Evolutionary conservation across 805 yeast genomes (phyloP).

Genomic region (Nakazawaea ernobii): DNA sequence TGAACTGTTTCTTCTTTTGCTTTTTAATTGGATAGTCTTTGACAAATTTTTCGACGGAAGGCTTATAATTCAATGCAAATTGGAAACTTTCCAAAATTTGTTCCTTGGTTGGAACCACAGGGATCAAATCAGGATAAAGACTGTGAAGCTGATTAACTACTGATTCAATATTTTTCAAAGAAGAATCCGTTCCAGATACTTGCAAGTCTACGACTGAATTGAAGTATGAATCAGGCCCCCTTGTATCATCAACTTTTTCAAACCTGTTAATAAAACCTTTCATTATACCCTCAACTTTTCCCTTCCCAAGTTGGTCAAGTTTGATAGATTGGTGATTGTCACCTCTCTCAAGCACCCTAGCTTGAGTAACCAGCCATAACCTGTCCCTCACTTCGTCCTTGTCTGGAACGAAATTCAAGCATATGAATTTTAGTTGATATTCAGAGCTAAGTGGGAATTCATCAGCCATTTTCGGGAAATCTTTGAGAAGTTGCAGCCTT

Average conservation of each 20-base stretch:
- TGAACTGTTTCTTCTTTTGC: constrained; percentile 12
- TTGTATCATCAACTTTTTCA: constrained; percentile 44
- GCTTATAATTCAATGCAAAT: constrained; percentile 48
- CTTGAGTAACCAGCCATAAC: constrained; percentile 47
- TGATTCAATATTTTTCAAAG: constrained; percentile 41
- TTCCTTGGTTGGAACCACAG: constrained; percentile 33
- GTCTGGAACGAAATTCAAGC: constrained; percentile 56
- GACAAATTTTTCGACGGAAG: constrained; percentile 37
- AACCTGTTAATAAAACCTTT: constrained; percentile 66
- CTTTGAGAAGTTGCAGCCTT: constrained; percentile 57
- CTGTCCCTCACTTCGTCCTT: constrained; percentile 16
- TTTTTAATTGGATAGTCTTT: constrained; percentile 13
- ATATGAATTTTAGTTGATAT: constrained; percentile 45
- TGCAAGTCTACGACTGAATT: constrained; percentile 59
- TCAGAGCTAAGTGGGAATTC: constrained; percentile 35
- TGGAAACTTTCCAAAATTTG: constrained; percentile 42
- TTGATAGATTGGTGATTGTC: constrained; percentile 86
- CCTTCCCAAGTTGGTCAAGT: constrained; percentile 37
- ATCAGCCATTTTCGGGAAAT: constrained; percentile 37
- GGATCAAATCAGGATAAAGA: constrained; percentile 38
- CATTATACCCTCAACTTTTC: constrained; percentile 58
- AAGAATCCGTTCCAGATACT: constrained; percentile 35
- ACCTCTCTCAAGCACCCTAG: constrained; percentile 65
- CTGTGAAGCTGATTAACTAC: constrained; percentile 34
- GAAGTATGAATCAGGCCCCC: constrained; percentile 60